Evolutionary conservation across 108 stramenopile species (phyloP).

Genomic region (Epithemia pelagica): DNA sequence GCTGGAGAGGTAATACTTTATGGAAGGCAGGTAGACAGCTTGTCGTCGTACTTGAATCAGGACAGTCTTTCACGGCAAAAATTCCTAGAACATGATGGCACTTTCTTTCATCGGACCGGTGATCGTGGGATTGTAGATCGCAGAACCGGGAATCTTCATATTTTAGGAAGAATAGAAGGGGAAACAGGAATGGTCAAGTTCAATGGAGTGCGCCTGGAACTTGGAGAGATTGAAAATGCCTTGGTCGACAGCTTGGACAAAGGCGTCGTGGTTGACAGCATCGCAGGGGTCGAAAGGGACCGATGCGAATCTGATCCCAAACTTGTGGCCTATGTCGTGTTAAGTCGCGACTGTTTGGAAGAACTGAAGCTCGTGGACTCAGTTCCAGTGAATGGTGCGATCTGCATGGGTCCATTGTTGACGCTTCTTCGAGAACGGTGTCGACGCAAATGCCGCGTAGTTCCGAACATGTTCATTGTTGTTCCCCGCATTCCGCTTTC

Average conservation of each 20-base stretch:
- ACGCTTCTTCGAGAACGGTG: slow-evolving; percentile 43
- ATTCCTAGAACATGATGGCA: slow-evolving; percentile 31
- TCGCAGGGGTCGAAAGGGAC: slow-evolving; percentile 25
- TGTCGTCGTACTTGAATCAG: slow-evolving; percentile 57
- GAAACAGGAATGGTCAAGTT: slow-evolving; percentile 79
- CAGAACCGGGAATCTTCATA: slow-evolving; percentile 24
- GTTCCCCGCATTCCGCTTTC: slow-evolving; percentile 61
- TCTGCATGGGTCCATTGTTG: slow-evolving; percentile 52
- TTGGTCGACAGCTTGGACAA: slow-evolving; percentile 31
- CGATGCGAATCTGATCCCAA: slow-evolving; percentile 7
- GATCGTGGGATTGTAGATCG: slow-evolving; percentile 59
- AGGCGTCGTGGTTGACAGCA: slow-evolving; percentile 42
- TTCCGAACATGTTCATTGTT: slow-evolving; percentile 55
- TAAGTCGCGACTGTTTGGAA: slow-evolving; percentile 28
- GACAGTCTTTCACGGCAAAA: slow-evolving; percentile 40
- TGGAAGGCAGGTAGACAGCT: slow-evolving; percentile 57
- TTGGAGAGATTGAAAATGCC: slow-evolving; percentile 71
- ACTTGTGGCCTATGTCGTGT: slow-evolving; percentile 60
- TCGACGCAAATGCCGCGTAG: slow-evolving; percentile 32
- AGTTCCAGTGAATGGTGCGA: slow-evolving; percentile 24
- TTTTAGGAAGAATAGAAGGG: slow-evolving; percentile 69
- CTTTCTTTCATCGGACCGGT: slow-evolving; percentile 56
- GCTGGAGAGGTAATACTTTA: slow-evolving; percentile 65
- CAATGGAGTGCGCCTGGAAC: slow-evolving; percentile 75
- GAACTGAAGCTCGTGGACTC: slow-evolving; percentile 31